These are phyloP conservation scores for Dichotomopilus funicola DNA, from an alignment of 2,329 filamentous ascomycete genomes.

Conservation along the genomic window DNA sequence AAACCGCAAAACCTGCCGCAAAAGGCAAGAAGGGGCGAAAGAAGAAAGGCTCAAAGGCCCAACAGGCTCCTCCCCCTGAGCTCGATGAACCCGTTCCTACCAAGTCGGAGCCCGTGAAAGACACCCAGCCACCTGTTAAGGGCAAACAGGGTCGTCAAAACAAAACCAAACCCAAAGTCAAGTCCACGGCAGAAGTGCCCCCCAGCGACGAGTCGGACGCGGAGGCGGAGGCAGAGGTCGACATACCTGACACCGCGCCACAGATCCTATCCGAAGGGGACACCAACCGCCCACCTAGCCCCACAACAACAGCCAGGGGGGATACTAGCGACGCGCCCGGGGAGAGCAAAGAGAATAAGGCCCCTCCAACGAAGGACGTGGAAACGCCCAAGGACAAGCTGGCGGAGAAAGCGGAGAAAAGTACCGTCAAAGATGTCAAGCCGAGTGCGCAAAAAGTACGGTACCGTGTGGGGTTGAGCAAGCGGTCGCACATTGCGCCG, in stretches of 20 bases:
- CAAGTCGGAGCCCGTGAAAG: neutral
- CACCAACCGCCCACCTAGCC: conserved; percentile 3
- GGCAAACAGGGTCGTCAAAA: conserved; percentile 39
- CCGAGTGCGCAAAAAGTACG: conserved; percentile 31
- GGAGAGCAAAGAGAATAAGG: conserved; percentile 5
- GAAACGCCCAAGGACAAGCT: neutral
- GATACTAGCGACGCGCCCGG: neutral
- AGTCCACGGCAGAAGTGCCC: neutral
- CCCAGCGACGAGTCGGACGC: neutral
- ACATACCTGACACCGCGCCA: neutral
- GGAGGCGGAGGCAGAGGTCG: neutral
- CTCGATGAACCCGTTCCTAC: conserved; percentile 4
- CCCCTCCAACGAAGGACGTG: neutral
- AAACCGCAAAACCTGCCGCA: conserved; percentile 7
- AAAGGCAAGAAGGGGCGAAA: conserved; percentile 28
- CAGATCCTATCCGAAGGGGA: conserved; percentile 3
- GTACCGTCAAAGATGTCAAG: conserved; percentile 6
- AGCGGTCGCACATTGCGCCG: conserved; percentile 43
- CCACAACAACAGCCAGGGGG: too few species aligned
- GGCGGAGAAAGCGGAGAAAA: conserved; percentile 7
- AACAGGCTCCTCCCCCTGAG: conserved; percentile 1
- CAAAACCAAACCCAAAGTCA: conserved; percentile 28
- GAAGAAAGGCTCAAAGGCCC: conserved; percentile 19
- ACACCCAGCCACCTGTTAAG: conserved; percentile 17
- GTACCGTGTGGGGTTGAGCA: conserved; percentile 48